Evolutionary conservation across 371 early-diverging fungal genomes (phyloP), one percentile per base, ranked within the genome.

Genomic region (Catenaria anguillulae): DNA sequence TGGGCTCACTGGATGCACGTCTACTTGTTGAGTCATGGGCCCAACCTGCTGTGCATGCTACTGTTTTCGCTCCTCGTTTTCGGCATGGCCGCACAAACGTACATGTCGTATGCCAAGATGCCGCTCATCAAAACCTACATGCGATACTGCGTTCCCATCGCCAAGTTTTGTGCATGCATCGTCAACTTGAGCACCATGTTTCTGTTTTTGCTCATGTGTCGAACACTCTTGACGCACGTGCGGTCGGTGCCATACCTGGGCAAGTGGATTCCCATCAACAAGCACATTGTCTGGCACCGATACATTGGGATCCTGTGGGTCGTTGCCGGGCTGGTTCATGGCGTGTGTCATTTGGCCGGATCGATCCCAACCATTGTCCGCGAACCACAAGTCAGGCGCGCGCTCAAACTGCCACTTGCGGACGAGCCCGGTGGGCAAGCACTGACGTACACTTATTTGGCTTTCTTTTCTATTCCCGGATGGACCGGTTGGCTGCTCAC

Each of bases 211-310:
- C 73, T 78, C 43, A 73, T 79, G 50, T 80, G 79, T 67, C 64
- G 77, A 10, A 80, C 71, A 65, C 36, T 73, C 56, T 70, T 77
- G 54, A 75, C 79, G 23, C 62, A 62, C 43, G 36, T 76, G 37
- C 67, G 76, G 24, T 8, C 8, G 24, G 64, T 66, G 0, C 71
- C 74, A 54, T 70, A 72, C 64, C 66, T 80, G 15, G 23, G 67
- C 66, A 64, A 52, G 67, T 5, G 63, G 73, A 50, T 64, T 74
- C 33, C 80, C 78, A 37, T 76, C 62, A 77, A 79, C 71, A 75
- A 79, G 69, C 74, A 78, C 69, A 75, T 78, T 63, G 73, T 70
- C 29, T 76, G 75, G 64, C 80, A 79, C 68, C 76, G 75, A 61
- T 61, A 37, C 63, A 72, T 74, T 60, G 78, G 73, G 23, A 70